Base-by-base conservation (phyloP, 2,329 filamentous ascomycete species). In the Colletotrichum sp. region DNA sequence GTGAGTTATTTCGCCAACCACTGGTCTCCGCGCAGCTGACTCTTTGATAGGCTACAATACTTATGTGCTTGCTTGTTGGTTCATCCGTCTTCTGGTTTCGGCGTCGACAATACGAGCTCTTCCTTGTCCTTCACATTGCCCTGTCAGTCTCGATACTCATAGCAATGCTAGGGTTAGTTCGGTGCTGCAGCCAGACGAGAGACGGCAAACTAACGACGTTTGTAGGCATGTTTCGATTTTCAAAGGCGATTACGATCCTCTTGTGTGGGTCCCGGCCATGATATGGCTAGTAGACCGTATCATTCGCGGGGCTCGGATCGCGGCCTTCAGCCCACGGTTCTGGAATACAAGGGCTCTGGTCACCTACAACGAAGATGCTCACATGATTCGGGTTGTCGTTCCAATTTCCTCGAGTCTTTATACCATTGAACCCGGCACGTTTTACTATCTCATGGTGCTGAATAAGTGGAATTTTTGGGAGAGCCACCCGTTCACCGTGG, bases 61-160 rank as follows among this genome's bases (percentile, higher is more conserved):
- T 83, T 52, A 89, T 89, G 90, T 87, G 86, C 26, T 79, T 87
- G 0, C 79, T 89, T 0, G 71, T 90, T 0, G 82, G 81, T 0
- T 85, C 89, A 32, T 92, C 91, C 0, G 82, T 89, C 1, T 89
- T 89, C 76, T 89, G 86, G 80, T 83, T 92, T n/a, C 86, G 90
- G 0, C 85, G 88, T 8, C 85, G 86, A 12, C 85, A 86, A 26
- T 93, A 91, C 76, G 89, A 91, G 76, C 26, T 85, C 0, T 90
- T 90, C 72, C 80, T 90, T 7, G 75, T 88, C 8, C 59, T 88
- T 1, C 89, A 92, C 72, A 90, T 92, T 8, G 81, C 85, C 5
- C 81, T 92, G 15, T 88, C 91, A 0, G 80, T 90, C 10, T 80
- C 90, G 1, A 80, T 90, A 0, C 79, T 92, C 1, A 80, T 88